A percentile compares a stretch with the other conserved stretches of the same genome.
phyloP scores from a whole-genome alignment of 176 grass and related monocot species.

The Phragmites australis region DNA sequence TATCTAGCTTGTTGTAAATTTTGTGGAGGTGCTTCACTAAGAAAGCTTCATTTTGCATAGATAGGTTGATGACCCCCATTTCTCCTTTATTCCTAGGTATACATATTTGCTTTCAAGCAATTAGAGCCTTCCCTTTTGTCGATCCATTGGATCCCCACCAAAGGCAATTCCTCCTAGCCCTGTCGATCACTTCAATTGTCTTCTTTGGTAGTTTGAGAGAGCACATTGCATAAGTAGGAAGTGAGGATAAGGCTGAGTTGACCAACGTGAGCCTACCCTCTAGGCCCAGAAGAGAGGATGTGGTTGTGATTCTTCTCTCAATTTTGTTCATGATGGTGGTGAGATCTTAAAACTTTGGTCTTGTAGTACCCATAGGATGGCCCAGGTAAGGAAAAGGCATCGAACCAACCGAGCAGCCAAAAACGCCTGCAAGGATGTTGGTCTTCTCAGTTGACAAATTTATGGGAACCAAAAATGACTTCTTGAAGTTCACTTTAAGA shows the following conservation, averaged over 20 bases:
- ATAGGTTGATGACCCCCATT: background rate
- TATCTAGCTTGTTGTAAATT: background rate
- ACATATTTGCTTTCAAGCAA: background rate
- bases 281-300: background rate
- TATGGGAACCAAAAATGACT: no score
- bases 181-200: background rate
- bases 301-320: background rate
- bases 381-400: background rate
- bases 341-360: background rate
- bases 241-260: background rate
- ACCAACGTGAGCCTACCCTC: background rate
- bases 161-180: background rate
- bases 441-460: no score
- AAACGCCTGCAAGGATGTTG: no score
- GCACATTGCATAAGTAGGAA: background rate
- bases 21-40: background rate
- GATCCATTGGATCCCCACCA: background rate
- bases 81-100: background rate
- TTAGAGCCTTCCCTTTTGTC: background rate
- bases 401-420: no score
- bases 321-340: background rate
- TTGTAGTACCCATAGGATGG: background rate
- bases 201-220: background rate
- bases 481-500: no score
- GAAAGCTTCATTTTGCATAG: background rate